Evolutionary conservation across 1,139 yeast genomes (phyloP), one percentile per base, ranked within the genome.

Genomic region (Saccharomycopsis hybrid): DNA sequence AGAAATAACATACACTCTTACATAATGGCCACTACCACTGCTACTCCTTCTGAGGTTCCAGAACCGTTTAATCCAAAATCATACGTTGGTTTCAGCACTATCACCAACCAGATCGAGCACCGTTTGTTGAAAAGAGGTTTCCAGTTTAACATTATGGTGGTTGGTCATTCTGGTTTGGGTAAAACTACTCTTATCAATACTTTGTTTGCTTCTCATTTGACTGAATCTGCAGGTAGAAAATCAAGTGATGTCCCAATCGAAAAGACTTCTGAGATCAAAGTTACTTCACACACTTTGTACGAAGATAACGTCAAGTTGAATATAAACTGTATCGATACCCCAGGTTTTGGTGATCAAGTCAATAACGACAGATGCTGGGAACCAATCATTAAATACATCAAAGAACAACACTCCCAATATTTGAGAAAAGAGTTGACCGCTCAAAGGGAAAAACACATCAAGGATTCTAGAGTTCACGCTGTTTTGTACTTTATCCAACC

Each of bases 341-440:
- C 97, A 9, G 98, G 98, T 5, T 92, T 88, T 71, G 97, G 96
- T 40, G 98, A 92, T 70, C 96, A 87, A 68, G 85, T 92, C 60
- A 88, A 92, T 70, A 92, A 92, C 68, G 96, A 89, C 62, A 85
- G 85, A 68, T 92, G 90, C 63, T 92, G 97, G 97, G 97, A 92
- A 60, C 97, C 97, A 44, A 83, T 92, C 59, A 84, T 90, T 59
- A 89, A 88, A 69, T 90, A 90, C 69, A 88, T 92, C 65, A 89
- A 90, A 71, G 98, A 92, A 67, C 98, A 92, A 71, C 96, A 92
- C 67, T 85, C 95, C 35, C 85, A 84, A 62, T 92, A 86, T 66
- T 76, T 92, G 65, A 84, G 97, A 69, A 87, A 87, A 68, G 98
- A 92, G 70, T 82, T 92, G 66, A 92, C 97, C 36, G 97, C 98